Conservation (phyloP, 2,329 filamentous ascomycete genomes). For the Claviceps maximensis region DNA sequence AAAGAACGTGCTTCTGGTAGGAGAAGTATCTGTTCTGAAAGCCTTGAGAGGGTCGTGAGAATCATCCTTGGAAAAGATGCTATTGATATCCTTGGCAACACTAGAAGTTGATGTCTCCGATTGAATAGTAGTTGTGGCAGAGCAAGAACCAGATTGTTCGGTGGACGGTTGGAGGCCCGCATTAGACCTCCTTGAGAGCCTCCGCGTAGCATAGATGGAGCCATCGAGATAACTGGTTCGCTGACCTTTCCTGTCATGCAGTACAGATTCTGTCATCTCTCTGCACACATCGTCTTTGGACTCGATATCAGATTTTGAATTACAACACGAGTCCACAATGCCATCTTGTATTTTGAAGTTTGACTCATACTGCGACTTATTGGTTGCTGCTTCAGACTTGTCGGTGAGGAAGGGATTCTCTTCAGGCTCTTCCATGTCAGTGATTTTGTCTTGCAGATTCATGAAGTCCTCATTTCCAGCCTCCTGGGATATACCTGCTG, state of each 20-base stretch:
- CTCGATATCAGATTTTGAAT: slow-evolving; percentile 36
- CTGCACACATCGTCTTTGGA: slow-evolving; percentile 37
- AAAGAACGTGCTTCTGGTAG: slow-evolving; percentile 39
- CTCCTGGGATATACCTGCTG: background rate
- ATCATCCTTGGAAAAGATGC: background rate
- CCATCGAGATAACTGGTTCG: background rate
- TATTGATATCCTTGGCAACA: background rate
- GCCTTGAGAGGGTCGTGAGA: background rate
- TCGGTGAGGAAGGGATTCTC: background rate
- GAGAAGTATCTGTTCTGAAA: slow-evolving; percentile 19
- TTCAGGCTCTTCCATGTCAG: background rate
- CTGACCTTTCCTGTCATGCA: background rate
- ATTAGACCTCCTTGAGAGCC: slow-evolving; percentile 17
- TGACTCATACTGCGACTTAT: slow-evolving; percentile 5
- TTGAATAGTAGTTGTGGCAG: slow-evolving; percentile 37
- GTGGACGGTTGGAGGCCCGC: slow-evolving; percentile 52
- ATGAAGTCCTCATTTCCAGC: background rate
- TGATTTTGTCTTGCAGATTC: background rate
- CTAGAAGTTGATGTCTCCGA: background rate
- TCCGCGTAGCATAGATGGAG: background rate
- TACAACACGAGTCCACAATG: slow-evolving; percentile 30
- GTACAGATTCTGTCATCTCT: slow-evolving; percentile 9
- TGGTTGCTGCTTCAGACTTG: background rate
- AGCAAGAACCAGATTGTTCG: slow-evolving; percentile 49
- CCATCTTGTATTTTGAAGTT: slow-evolving; percentile 31